Conservation (phyloP, 2,329 filamentous ascomycete genomes). For the Myriangium duriaei region DNA sequence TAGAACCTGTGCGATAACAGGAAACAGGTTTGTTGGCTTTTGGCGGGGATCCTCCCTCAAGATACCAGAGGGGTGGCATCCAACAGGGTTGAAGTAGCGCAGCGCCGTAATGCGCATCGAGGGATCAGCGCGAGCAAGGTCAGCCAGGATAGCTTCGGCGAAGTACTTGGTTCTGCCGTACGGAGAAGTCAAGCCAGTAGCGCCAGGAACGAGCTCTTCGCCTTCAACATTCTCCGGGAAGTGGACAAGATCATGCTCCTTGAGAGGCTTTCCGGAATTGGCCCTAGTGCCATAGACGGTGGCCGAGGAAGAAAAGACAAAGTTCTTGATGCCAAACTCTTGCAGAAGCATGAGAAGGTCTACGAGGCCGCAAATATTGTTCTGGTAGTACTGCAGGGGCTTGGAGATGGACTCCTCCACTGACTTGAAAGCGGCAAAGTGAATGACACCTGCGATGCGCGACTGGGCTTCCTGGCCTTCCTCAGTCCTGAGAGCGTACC, state of each 20-base stretch:
- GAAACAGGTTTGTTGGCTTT: conserved; percentile 51
- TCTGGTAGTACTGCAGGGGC: conserved; percentile 53
- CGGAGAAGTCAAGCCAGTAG: conserved; percentile 48
- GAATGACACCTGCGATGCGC: conserved; percentile 51
- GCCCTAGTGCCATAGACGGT: conserved; percentile 46
- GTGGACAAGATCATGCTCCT: conserved; percentile 17
- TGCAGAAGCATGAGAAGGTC: conserved; percentile 46
- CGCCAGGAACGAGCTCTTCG: conserved; percentile 30
- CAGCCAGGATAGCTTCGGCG: conserved; percentile 52
- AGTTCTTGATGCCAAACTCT: conserved; percentile 49
- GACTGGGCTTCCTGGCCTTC: conserved; percentile 29
- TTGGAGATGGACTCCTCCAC: conserved; percentile 50
- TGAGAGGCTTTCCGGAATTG: conserved; percentile 16
- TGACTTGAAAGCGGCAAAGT: conserved; percentile 57
- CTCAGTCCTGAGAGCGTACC: conserved; percentile 17
- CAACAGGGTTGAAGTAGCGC: conserved; percentile 57
- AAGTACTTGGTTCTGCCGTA: conserved; percentile 58
- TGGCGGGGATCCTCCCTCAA: conserved; percentile 52
- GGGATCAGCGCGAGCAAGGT: conserved; percentile 47
- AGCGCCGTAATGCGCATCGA: conserved; percentile 51
- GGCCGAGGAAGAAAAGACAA: conserved; percentile 56
- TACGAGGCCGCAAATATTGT: conserved; percentile 53
- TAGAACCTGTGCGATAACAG: conserved; percentile 50
- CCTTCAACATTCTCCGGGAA: conserved; percentile 30
- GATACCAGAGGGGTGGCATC: conserved; percentile 51